A percentile compares a stretch with the other conserved stretches of the same genome.
These are phyloP conservation scores for Hypholoma fasciculare DNA, from an alignment of 768 basidiomycete species.

Conservation along the genomic window DNA sequence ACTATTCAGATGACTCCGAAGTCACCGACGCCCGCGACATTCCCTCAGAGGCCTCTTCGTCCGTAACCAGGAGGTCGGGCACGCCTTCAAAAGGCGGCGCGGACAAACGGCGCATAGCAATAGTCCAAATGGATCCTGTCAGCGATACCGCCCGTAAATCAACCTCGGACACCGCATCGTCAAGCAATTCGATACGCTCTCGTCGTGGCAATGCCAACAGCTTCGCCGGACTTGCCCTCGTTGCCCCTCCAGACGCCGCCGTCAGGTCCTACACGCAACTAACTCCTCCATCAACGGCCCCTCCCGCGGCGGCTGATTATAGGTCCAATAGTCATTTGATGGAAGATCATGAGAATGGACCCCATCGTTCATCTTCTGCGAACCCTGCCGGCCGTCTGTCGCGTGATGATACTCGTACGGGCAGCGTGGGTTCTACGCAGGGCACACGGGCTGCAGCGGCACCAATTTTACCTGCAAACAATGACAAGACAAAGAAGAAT, in stretches of 20 bases:
- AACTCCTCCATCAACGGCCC: conserved; percentile 51
- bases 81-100: conserved; percentile 58
- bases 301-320: conserved; percentile 28
- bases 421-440: conserved; percentile 42
- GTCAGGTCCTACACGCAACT: conserved; percentile 52
- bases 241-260: conserved; percentile 72
- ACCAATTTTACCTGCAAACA: conserved; percentile 12
- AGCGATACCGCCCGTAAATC: conserved; percentile 24
- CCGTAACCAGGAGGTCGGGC: conserved; percentile 43
- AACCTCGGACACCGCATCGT: conserved; percentile 27
- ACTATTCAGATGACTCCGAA: conserved; percentile 51
- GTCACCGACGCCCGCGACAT: conserved; percentile 26
- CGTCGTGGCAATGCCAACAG: conserved; percentile 40
- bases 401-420: conserved; percentile 45
- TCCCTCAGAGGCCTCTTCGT: conserved; percentile 25
- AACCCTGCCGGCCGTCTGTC: conserved; percentile 24
- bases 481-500: conserved; percentile 9
- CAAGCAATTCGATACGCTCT: conserved; percentile 33
- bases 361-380: conserved; percentile 53
- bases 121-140: conserved; percentile 58
- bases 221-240: conserved; percentile 58
- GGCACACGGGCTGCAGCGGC: conserved; percentile 9
- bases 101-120: conserved; percentile 66
- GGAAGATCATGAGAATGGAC: conserved; percentile 19
- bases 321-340: conserved; percentile 20